Evolutionary conservation across 2,329 filamentous ascomycete species (phyloP).

Genomic region (Talaromyces funiculosus): DNA sequence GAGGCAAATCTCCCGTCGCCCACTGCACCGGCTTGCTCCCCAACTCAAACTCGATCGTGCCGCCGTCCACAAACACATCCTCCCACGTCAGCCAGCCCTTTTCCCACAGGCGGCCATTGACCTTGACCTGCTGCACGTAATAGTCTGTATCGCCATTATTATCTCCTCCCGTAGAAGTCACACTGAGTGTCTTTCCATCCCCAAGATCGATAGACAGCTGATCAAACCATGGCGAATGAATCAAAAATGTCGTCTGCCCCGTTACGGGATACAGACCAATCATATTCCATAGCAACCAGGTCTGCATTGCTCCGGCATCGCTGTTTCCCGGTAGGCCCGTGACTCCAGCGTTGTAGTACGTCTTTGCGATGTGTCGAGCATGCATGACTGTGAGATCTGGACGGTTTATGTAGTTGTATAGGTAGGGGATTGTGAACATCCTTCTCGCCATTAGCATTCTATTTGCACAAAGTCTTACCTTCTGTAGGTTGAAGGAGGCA

Average conservation of each 20-base stretch:
- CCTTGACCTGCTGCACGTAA: slow-evolving; percentile 58
- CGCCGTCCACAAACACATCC: slow-evolving; percentile 59
- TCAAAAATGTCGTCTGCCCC: slow-evolving; percentile 60
- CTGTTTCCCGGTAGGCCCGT: slow-evolving; percentile 59
- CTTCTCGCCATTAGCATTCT: background rate
- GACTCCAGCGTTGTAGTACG: slow-evolving; percentile 50
- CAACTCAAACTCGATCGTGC: slow-evolving; percentile 55
- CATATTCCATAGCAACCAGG: slow-evolving; percentile 57
- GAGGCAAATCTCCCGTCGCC: slow-evolving; percentile 55
- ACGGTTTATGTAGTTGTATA: slow-evolving; percentile 61
- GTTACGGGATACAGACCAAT: slow-evolving; percentile 54
- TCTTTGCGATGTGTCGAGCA: slow-evolving; percentile 56
- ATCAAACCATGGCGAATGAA: slow-evolving; percentile 59
- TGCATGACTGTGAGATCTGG: slow-evolving; percentile 45
- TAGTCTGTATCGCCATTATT: slow-evolving; percentile 50
- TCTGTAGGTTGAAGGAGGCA: too few species aligned
- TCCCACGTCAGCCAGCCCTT: slow-evolving; percentile 60
- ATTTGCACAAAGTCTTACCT: background rate
- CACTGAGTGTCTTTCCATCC: slow-evolving; percentile 52
- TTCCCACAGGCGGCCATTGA: slow-evolving; percentile 54
- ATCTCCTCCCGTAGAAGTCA: slow-evolving; percentile 52
- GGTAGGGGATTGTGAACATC: slow-evolving; percentile 46
- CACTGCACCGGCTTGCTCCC: slow-evolving; percentile 55
- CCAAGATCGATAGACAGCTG: slow-evolving; percentile 51
- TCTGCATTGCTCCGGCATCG: slow-evolving; percentile 61